Evolutionary conservation across 78 protist species (phyloP), one percentile per base, ranked within the genome.

Genomic region (Guillardia theta): DNA sequence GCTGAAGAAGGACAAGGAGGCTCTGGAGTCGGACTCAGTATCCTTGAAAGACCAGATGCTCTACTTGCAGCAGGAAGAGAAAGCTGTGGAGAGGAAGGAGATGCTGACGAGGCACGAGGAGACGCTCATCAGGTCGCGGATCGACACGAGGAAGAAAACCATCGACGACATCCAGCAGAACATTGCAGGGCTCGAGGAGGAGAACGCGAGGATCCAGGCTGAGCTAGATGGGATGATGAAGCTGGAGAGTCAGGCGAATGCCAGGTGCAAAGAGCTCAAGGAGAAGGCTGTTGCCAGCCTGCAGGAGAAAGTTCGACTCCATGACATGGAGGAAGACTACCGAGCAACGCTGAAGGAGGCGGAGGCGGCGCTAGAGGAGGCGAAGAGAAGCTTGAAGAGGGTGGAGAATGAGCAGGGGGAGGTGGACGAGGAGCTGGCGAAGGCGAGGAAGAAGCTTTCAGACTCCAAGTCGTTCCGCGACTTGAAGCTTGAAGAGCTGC

Each of bases 71-170:
- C 9, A 24, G 46, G 83, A 70, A 43, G 22, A 70, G 36, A 70
- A 70, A 43, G 41, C 21, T 36, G 6, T 70, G 41, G 83, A 70
- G 83, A 12, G 41, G 83, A 70, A 70, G 41, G 83, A 70, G 83
- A 70, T 70, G 83, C 83, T 70, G n/a, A 24, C 83, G 41, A 36
- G 83, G n/a, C 83, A 70, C 83, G 83, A 70, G 45, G 36, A 70
- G 83, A 24, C 27, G 36, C 9, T 15, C 36, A 43, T 70, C 46
- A 1, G 22, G 8, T 36, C 83, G 41, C 9, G 22, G 45, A 70
- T 70, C 33, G 83, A 24, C 36, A 12, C 9, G 45, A 36, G 83
- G n/a, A 33, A 70, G 41, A 36, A 70, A 15, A 1, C 36, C 10
- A 24, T 33, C 83, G 83, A 4, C n/a, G 83, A 70, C 45, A 24